Evolutionary conservation across 345 rosid genomes (phyloP).

Genomic region (Firmiana major): DNA sequence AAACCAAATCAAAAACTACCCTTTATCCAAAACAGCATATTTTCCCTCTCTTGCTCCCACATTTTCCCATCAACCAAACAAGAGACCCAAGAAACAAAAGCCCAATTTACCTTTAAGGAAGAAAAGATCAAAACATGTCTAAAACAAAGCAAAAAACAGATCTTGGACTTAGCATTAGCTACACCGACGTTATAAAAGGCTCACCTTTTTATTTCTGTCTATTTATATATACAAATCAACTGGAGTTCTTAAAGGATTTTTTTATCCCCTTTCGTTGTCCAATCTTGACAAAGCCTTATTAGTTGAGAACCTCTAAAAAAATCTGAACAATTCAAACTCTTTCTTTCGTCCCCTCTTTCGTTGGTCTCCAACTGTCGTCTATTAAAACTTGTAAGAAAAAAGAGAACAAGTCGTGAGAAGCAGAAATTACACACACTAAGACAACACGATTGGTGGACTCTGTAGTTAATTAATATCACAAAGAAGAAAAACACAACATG

Average conservation of each 20-base stretch:
- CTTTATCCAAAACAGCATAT: background rate
- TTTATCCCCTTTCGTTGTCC: background rate
- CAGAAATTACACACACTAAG: slow-evolving; percentile 8
- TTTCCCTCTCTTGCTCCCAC: background rate
- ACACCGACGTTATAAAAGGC: background rate
- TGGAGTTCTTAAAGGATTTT: background rate
- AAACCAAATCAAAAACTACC: background rate
- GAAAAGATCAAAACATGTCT: slow-evolving; percentile 15
- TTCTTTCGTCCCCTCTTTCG: background rate
- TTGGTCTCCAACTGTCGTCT: background rate
- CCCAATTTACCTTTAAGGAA: slow-evolving; percentile 7
- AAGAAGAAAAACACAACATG: background rate
- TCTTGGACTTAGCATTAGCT: background rate
- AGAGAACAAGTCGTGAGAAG: background rate
- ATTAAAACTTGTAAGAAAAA: background rate
- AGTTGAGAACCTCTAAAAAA: background rate
- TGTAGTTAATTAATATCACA: background rate
- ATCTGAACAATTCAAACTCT: slow-evolving; percentile 7
- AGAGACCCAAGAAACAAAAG: background rate
- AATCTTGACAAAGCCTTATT: slow-evolving; percentile 16
- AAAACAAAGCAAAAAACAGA: background rate
- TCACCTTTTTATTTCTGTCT: background rate
- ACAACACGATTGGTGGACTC: background rate
- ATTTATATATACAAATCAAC: background rate
- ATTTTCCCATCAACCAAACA: slow-evolving; percentile 14